Percentiles rank a stretch among this genome's conserved stretches.
These are phyloP conservation scores for Populus hybrid DNA, from an alignment of 441 rosid genomes.

Conservation along the genomic window DNA sequence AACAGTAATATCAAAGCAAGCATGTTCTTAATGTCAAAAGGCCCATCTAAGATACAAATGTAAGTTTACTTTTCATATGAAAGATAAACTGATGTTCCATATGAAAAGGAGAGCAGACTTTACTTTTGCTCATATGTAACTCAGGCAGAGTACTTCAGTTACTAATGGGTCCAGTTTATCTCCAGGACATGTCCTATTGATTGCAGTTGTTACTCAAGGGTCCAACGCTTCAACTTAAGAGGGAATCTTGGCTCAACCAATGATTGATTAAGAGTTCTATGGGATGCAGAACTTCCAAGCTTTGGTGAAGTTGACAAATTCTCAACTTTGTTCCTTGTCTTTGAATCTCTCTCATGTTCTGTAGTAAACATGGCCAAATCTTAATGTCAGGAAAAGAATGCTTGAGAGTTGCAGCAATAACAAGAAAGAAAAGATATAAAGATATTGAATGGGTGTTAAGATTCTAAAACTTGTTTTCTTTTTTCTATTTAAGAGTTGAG, in stretches of 20 bases:
- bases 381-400: background rate
- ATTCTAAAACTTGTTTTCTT: too few species aligned
- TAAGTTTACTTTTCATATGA: too few species aligned
- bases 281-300: slow-evolving; percentile 31
- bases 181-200: slow-evolving; percentile 21
- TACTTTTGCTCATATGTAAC: too few species aligned
- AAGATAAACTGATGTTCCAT: too few species aligned
- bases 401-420: background rate
- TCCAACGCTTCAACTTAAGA: slow-evolving; percentile 20
- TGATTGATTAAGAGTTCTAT: slow-evolving; percentile 28
- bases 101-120: too few species aligned
- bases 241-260: slow-evolving; percentile 29
- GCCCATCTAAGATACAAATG: too few species aligned
- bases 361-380: background rate
- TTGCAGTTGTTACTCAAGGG: slow-evolving; percentile 17
- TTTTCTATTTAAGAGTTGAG: too few species aligned
- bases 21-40: too few species aligned
- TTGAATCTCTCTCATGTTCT: slow-evolving; percentile 24
- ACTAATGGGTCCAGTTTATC: slow-evolving; percentile 7
- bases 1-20: too few species aligned
- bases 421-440: too few species aligned
- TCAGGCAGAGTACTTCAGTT: background rate
- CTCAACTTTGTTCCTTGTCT: too few species aligned
- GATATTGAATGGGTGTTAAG: too few species aligned
- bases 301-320: slow-evolving; percentile 11